Conservation (phyloP, 257 asterid species). For the Ilex aquifolium region DNA sequence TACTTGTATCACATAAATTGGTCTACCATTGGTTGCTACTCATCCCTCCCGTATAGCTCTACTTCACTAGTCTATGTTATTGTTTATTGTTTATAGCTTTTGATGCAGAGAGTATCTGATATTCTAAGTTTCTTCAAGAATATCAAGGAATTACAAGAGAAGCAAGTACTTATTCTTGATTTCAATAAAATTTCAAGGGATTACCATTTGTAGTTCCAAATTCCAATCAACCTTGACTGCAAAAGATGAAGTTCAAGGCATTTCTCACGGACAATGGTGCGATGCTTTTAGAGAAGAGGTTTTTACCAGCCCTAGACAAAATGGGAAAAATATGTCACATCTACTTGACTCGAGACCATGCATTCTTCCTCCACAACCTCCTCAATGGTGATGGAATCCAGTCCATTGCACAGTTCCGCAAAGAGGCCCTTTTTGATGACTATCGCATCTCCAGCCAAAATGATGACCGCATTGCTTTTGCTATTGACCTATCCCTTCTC, state of each 20-base stretch:
- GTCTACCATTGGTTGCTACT: too few relatives aligned
- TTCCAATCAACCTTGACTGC: too few relatives aligned
- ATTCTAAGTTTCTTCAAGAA: too few relatives aligned
- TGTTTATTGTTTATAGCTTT: too few relatives aligned
- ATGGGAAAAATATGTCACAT: constrained; percentile 74
- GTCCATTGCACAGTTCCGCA: constrained; percentile 73
- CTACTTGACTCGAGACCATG: constrained; percentile 63
- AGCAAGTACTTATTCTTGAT: too few relatives aligned
- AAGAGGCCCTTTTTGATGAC: constrained; percentile 62
- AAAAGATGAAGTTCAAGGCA: constrained; percentile 76
- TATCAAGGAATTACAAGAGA: too few relatives aligned
- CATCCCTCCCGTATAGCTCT: too few relatives aligned
- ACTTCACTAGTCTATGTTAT: too few relatives aligned
- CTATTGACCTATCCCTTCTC: constrained; percentile 81
- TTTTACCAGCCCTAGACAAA: constrained; percentile 80
- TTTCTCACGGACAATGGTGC: constrained; percentile 72
- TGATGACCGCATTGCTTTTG: constrained; percentile 65
- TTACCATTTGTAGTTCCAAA: too few relatives aligned
- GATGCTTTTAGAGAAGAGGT: constrained; percentile 70
- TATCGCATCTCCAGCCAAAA: constrained; percentile 70
- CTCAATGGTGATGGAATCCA: constrained; percentile 78
- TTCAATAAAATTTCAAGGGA: too few relatives aligned
- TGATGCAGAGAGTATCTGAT: too few relatives aligned
- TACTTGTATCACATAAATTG: too few relatives aligned
- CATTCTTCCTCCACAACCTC: constrained; percentile 94